Conservation (phyloP, 2,329 filamentous ascomycete species). For the Lithohypha guttulata region DNA sequence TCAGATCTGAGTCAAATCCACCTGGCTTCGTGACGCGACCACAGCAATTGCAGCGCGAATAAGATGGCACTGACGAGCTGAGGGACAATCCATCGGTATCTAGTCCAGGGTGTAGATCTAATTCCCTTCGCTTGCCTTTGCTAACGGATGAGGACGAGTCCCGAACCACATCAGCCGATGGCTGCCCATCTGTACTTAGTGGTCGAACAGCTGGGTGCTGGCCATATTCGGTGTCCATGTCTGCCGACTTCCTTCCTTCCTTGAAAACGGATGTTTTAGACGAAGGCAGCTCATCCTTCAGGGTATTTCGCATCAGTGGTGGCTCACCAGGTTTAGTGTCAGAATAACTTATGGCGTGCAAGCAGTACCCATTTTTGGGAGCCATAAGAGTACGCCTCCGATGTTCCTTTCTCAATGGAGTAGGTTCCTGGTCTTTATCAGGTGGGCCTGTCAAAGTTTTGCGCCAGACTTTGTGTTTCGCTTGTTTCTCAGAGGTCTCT, state of each 20-base stretch:
- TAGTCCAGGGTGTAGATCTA: conserved; percentile 9
- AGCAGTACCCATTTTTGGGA: conserved; percentile 3
- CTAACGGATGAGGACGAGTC: conserved; percentile 1
- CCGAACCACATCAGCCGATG: background rate
- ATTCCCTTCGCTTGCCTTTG: conserved; percentile 19
- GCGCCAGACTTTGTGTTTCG: conserved; percentile 12
- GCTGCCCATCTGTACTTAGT: conserved; percentile 8
- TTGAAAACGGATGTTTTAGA: conserved; percentile 1
- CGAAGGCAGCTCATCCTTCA: conserved; percentile 9
- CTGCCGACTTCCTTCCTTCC: conserved; percentile 4
- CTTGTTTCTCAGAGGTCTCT: conserved; percentile 9
- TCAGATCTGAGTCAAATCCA: conserved; percentile 15
- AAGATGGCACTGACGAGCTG: conserved; percentile 8
- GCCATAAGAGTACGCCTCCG: conserved; percentile 2
- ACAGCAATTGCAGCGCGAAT: conserved; percentile 20
- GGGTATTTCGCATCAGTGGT: conserved; percentile 1
- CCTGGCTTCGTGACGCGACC: conserved; percentile 18
- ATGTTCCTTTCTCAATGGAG: conserved; percentile 4
- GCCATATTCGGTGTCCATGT: conserved; percentile 5
- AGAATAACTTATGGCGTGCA: conserved; percentile 7
- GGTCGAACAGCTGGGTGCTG: conserved; percentile 17
- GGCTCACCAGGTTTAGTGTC: conserved; percentile 6
- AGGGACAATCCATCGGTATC: background rate
- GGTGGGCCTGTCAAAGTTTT: conserved; percentile 2
- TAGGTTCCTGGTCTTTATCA: background rate